These are phyloP conservation scores for Lachnellula occidentalis DNA, from an alignment of 2,329 filamentous ascomycete species.

Conservation along the genomic window DNA sequence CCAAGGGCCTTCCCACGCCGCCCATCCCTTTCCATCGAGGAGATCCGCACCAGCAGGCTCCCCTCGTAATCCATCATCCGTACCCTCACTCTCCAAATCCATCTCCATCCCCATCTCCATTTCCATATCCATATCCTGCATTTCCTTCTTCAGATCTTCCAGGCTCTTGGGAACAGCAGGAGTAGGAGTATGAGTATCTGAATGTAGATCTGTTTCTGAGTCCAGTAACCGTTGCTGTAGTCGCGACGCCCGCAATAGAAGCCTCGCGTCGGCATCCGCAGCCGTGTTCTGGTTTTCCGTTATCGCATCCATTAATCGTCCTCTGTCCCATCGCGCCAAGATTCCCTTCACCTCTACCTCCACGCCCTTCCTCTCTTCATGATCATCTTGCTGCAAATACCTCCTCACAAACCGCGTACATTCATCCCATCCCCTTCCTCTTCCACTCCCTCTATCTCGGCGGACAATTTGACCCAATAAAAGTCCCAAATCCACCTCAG, in stretches of 20 bases:
- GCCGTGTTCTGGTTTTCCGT: slow-evolving; percentile 16
- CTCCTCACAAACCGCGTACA: slow-evolving; percentile 20
- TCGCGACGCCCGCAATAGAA: slow-evolving; percentile 29
- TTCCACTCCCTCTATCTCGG: neutral
- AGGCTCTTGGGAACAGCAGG: slow-evolving; percentile 3
- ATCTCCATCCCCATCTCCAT: slow-evolving; percentile 15
- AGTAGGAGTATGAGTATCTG: neutral
- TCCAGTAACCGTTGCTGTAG: slow-evolving; percentile 39
- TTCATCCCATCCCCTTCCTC: slow-evolving; percentile 10
- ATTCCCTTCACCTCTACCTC: slow-evolving; percentile 9
- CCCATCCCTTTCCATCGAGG: slow-evolving; percentile 37
- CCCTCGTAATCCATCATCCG: slow-evolving; percentile 1
- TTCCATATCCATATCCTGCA: slow-evolving; percentile 19
- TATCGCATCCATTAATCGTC: slow-evolving; percentile 20
- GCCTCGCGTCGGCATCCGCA: slow-evolving; percentile 10
- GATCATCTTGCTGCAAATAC: slow-evolving; percentile 23
- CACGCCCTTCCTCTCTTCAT: slow-evolving; percentile 9
- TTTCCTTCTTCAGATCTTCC: slow-evolving; percentile 17
- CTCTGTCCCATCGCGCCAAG: slow-evolving; percentile 14
- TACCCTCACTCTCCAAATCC: slow-evolving; percentile 4
- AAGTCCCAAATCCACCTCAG: slow-evolving; percentile 83
- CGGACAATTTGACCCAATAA: slow-evolving; percentile 63
- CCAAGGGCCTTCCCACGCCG: slow-evolving; percentile 47
- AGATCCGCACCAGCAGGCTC: slow-evolving; percentile 1
- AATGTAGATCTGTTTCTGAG: neutral